Evolutionary conservation across 192 early-diverging fungal genomes (phyloP).

Genomic region (Backusella mclennaniae): DNA sequence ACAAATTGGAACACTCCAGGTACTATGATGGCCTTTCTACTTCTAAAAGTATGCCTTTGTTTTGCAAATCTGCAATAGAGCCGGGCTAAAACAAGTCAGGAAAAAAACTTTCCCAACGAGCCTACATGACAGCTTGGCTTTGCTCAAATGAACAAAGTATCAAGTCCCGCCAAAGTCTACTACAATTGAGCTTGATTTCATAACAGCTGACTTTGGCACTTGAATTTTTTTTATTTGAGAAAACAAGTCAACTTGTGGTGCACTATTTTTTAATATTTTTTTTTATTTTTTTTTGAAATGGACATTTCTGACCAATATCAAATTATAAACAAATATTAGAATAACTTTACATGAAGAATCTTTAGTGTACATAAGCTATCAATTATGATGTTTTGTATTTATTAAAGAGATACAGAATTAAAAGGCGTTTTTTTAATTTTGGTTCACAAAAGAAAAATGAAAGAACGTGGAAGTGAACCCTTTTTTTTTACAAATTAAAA

Average conservation of each 20-base stretch:
- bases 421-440: not conserved
- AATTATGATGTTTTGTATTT: no score
- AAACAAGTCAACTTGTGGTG: not conserved
- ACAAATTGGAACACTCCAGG: slow-evolving; percentile 8
- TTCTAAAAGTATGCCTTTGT: not conserved
- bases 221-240: not conserved
- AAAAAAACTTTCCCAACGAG: slow-evolving; percentile 27
- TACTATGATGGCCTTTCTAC: slow-evolving; percentile 33
- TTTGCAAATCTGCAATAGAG: slow-evolving; percentile 12
- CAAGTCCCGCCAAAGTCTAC: slow-evolving; percentile 5
- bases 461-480: not conserved
- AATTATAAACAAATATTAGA: not conserved
- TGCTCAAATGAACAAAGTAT: not conserved
- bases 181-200: not conserved
- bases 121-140: slow-evolving; percentile 16
- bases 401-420: not conserved
- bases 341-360: not conserved
- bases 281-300: not conserved
- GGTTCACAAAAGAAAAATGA: not conserved
- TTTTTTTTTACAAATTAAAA: not conserved
- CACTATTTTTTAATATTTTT: not conserved
- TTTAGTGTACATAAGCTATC: not conserved
- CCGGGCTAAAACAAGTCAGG: slow-evolving; percentile 22
- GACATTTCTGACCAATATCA: not conserved
- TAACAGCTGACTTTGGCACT: no score